A percentile compares a stretch with the other conserved stretches of the same genome.
Evolutionary conservation across 1,139 yeast genomes (phyloP).

Genomic region (Pichia sp.): DNA sequence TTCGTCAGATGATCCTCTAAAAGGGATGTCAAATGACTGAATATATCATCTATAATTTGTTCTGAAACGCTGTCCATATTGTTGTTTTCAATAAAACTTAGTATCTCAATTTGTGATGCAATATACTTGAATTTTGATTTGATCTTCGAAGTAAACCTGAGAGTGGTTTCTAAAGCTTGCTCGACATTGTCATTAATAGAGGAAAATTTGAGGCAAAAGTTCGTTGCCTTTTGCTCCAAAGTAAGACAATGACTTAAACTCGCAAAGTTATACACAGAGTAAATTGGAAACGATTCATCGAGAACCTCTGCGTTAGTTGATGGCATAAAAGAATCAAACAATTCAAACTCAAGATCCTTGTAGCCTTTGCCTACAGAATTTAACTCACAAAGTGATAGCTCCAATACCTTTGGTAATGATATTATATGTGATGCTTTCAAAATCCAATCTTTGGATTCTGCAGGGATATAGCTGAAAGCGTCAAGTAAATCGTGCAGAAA

Average conservation of each 20-base stretch:
- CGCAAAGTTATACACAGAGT: slow-evolving; percentile 2
- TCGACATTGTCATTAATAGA: background rate
- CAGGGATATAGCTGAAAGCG: background rate
- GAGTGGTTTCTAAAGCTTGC: background rate
- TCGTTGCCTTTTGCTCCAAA: slow-evolving; percentile 2
- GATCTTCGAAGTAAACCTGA: slow-evolving; percentile 8
- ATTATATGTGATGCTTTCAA: background rate
- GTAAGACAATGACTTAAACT: background rate
- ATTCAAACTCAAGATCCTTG: background rate
- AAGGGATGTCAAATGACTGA: slow-evolving; percentile 9
- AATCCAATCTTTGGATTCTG: background rate
- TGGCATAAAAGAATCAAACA: slow-evolving; percentile 12
- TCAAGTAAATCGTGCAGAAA: background rate
- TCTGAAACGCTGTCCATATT: background rate
- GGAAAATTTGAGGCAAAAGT: background rate
- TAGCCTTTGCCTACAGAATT: background rate
- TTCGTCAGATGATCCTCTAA: slow-evolving; percentile 19
- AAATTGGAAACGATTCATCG: slow-evolving; percentile 5
- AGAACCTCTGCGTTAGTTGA: background rate
- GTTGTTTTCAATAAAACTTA: slow-evolving; percentile 1
- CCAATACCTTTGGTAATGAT: background rate
- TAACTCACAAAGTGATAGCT: background rate
- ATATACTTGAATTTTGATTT: slow-evolving; percentile 9
- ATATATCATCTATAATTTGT: slow-evolving; percentile 6
- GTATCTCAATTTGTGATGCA: slow-evolving; percentile 11